Conservation (phyloP, 1,139 yeast species). For the Yamadazyma sp. region DNA sequence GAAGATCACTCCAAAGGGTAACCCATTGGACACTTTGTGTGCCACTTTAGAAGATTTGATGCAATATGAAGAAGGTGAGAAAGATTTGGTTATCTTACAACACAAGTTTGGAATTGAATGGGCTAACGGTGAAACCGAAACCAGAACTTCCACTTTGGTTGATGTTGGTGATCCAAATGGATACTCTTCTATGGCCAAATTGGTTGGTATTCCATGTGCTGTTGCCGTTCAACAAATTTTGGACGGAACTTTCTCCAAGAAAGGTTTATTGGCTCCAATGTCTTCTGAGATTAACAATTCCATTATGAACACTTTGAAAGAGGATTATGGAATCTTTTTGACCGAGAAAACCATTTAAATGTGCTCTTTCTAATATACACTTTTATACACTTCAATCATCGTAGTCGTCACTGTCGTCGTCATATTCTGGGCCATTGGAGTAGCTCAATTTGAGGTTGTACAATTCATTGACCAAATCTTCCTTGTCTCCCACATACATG, state of each 20-base stretch:
- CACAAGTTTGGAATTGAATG: constrained; percentile 97
- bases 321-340: constrained; percentile 81
- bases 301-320: constrained; percentile 87
- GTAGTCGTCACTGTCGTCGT: constrained; percentile 22
- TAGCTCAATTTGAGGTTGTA: constrained; percentile 18
- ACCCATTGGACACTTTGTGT: constrained; percentile 93
- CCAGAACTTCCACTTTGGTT: constrained; percentile 92
- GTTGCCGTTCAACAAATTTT: constrained; percentile 88
- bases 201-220: constrained; percentile 98
- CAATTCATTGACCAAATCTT: constrained; percentile 60
- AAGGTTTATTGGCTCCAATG: constrained; percentile 92
- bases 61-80: constrained; percentile 95
- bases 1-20: constrained; percentile 82
- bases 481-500: constrained; percentile 63
- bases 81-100: constrained; percentile 92
- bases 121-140: constrained; percentile 88
- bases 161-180: constrained; percentile 85
- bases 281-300: constrained; percentile 87
- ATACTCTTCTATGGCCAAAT: constrained; percentile 97
- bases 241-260: constrained; percentile 68
- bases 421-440: constrained; percentile 15
- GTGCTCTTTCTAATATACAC: constrained; percentile 3
- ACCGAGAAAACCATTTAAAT: constrained; percentile 71
- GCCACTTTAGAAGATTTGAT: constrained; percentile 92
- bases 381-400: constrained; percentile 9